phyloP scores from a whole-genome alignment of 1,139 yeast species.

The Blastobotrys persicus region DNA sequence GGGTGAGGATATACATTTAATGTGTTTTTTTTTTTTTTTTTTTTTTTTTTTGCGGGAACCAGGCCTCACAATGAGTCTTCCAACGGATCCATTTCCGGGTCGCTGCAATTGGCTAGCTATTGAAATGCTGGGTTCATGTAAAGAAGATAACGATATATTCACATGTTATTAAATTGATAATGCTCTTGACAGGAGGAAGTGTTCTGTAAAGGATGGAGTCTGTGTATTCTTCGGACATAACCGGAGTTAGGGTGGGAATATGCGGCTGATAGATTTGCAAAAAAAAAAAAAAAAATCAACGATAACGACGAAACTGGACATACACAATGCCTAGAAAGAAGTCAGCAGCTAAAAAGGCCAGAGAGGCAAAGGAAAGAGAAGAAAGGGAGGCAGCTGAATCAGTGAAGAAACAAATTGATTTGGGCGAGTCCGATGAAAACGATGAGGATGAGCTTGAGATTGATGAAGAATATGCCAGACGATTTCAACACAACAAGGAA shows the following conservation, averaged over 20 bases:
- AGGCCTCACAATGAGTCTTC: too few relatives aligned
- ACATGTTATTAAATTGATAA: too few relatives aligned
- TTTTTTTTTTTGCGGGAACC: too few relatives aligned
- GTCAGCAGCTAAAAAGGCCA: constrained; percentile 78
- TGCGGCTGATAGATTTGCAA: not conserved
- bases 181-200: too few relatives aligned
- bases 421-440: constrained; percentile 24
- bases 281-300: constrained; percentile 8
- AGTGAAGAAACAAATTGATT: constrained; percentile 15
- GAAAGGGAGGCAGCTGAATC: constrained; percentile 8
- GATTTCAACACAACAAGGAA: constrained; percentile 37
- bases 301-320: not conserved
- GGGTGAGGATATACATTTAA: too few relatives aligned
- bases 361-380: constrained; percentile 43
- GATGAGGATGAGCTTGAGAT: constrained; percentile 32
- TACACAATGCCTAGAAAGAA: constrained; percentile 88
- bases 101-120: too few relatives aligned
- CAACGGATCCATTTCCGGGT: too few relatives aligned
- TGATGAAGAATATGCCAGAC: constrained; percentile 34
- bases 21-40: too few relatives aligned
- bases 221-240: not conserved
- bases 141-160: too few relatives aligned
- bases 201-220: too few relatives aligned
- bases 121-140: too few relatives aligned
- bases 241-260: not conserved